Evolutionary conservation across 225 moss, liverwort and hornwort genomes (phyloP), one percentile per base, ranked within the genome.

Genomic region (Antitrichia curtipendula): DNA sequence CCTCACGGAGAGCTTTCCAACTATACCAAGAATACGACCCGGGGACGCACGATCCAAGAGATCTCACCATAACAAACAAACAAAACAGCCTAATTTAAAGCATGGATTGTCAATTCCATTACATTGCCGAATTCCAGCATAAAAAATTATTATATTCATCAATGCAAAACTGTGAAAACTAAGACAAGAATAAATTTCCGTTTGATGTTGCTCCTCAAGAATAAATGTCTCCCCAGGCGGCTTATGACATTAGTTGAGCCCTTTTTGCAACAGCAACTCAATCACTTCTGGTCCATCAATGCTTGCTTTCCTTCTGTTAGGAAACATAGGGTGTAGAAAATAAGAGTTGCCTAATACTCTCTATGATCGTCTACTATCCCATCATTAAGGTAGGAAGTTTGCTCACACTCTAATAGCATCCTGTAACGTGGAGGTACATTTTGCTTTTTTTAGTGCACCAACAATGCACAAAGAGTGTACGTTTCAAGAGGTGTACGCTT

Each of bases 401-500:
- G 13, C 11, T 45, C 0, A 0, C 7, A 4, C 21, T 49, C 32
- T 20, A 12, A 32, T 6, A 49, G 12, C 31, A 11, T 47, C 19
- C 31, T 34, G 8, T 8, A 34, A 52, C 0, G 2, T 1, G 13
- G 0, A 75, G 14, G 8, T 8, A 22, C 8, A 75, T 36, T 36
- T 49, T 13, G 5, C 20, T 52, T 50, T 21, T n/a, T 9, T 52
- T 2, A 14, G 0, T 52, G 75, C 36, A 75, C 6, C 8, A 34
- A 52, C 75, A 75, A 50, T 34, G 21, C 13, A 75, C 22, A 50
- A 50, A 2, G 5, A 50, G 32, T 75, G 13, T 3, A 75, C 50
- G 52, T 22, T 52, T 20, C 0, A 22, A 1, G 8, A 52, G 3
- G 75, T 22, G 7, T 22, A 21, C 2, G 0, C 13, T 52, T 22